Evolutionary conservation across 805 yeast species (phyloP).

Genomic region (Candida pini): DNA sequence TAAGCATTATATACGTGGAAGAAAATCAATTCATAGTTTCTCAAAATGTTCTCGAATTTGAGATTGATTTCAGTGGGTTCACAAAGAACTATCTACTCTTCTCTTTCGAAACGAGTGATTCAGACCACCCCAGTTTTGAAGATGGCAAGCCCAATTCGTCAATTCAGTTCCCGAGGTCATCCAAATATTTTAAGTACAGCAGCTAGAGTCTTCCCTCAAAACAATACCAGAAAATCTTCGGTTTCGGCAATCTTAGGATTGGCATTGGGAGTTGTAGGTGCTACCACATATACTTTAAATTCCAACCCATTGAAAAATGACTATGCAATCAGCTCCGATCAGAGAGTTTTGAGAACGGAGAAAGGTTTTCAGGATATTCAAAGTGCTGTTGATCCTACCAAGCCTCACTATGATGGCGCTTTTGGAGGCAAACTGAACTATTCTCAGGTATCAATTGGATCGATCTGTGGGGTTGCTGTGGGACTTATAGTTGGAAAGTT

Average conservation of each 20-base stretch:
- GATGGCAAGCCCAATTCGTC: no score
- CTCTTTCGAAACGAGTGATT: no score
- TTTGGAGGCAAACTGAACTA: slow-evolving; percentile 50
- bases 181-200: no score
- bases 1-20: no score
- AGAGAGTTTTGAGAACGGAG: slow-evolving; percentile 7
- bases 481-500: slow-evolving; percentile 62
- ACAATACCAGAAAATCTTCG: no score
- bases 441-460: slow-evolving; percentile 58
- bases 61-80: no score
- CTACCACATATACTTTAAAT: slow-evolving; percentile 13
- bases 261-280: slow-evolving; percentile 17
- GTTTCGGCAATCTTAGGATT: slow-evolving; percentile 11
- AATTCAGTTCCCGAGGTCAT: no score
- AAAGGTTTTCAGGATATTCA: slow-evolving; percentile 12
- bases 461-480: slow-evolving; percentile 51
- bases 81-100: no score
- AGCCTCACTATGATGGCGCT: slow-evolving; percentile 28
- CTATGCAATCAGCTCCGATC: slow-evolving; percentile 8
- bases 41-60: no score
- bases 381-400: slow-evolving; percentile 4
- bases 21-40: no score
- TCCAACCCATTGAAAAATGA: slow-evolving; percentile 19
- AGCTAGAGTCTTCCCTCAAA: no score
- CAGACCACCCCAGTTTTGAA: no score